Base-by-base conservation (phyloP, 768 basidiomycete genomes). In the Kwoniella europaea region DNA sequence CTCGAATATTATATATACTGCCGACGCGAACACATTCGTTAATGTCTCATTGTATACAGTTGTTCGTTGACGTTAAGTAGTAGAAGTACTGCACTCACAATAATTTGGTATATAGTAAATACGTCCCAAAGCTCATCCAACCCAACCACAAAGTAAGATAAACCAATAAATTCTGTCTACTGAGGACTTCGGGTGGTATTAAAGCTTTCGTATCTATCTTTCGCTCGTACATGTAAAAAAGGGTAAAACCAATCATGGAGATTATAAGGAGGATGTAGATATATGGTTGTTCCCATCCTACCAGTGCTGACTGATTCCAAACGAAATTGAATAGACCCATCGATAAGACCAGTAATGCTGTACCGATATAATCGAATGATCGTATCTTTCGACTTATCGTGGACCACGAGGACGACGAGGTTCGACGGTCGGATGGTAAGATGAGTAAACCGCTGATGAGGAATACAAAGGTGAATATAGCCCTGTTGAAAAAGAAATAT, bases 251-350 rank as follows among this genome's bases (percentile, higher is more conserved):
- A 3, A 70, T 6, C n/a, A 64, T 41, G 7, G 75, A 75, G 42
- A 77, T 63, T 44, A 77, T 69, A 13, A 79, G 66, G 10, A 76
- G 54, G 35, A 65, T 64, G 29, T 72, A 77, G 54, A 77, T 71
- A 55, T 77, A 77, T 27, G 67, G 56, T 29, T 64, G 66, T 22
- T 62, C 58, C 78, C 78, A 79, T 4, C 76, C 78, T 1, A 69
- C 68, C 15, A 76, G 58, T 6, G 76, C 56, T 22, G 71, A 69
- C 65, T 79, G 76, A 53, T 79, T 79, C 74, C 74, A 79, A 1
- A 73, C 67, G 50, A 79, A 79, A 57, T 79, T 77, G 74, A 79
- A 71, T 5, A 79, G 65, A 15, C 75, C 74, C 52, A 79, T 67
- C 6, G 71, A 64, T 61, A 66, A n/a, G 15, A 71, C 57, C n/a